Conservation (phyloP, 2,329 filamentous ascomycete genomes). For the Trichoderma polysporum region DNA sequence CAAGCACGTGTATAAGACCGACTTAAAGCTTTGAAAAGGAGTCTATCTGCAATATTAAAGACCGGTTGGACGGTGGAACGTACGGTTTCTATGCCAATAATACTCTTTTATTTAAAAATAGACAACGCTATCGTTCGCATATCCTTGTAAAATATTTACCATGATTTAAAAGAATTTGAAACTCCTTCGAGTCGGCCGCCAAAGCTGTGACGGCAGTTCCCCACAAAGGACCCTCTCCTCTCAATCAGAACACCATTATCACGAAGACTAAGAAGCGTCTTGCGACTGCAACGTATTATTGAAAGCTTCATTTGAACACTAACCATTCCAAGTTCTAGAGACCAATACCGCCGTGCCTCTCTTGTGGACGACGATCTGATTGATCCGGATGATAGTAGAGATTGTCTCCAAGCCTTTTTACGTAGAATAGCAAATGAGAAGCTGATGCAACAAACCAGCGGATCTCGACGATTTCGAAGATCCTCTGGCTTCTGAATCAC, state of each 20-base stretch:
- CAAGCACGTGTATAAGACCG: too few relatives aligned
- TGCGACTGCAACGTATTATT: background rate
- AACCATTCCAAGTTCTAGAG: conserved; percentile 41
- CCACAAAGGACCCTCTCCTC: background rate
- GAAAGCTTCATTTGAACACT: background rate
- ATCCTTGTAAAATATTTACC: too few relatives aligned
- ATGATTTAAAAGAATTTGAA: too few relatives aligned
- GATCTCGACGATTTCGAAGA: conserved; percentile 93
- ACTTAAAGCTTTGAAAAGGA: too few relatives aligned
- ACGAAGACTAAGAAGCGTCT: background rate
- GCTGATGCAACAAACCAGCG: conserved; percentile 49
- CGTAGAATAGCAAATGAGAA: background rate
- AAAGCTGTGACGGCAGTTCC: background rate
- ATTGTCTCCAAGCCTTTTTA: background rate
- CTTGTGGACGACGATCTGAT: conserved; percentile 70
- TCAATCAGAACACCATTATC: background rate
- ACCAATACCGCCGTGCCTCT: conserved; percentile 62
- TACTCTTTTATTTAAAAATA: too few relatives aligned
- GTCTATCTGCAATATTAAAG: too few relatives aligned
- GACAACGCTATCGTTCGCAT: too few relatives aligned
- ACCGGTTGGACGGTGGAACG: too few relatives aligned
- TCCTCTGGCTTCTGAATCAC: conserved; percentile 66
- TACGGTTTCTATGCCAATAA: too few relatives aligned
- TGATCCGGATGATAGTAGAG: conserved; percentile 72
- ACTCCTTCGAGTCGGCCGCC: too few relatives aligned